These are phyloP conservation scores for Sequoiadendron giganteum DNA, from an alignment of 75 land plant species.

Conservation along the genomic window DNA sequence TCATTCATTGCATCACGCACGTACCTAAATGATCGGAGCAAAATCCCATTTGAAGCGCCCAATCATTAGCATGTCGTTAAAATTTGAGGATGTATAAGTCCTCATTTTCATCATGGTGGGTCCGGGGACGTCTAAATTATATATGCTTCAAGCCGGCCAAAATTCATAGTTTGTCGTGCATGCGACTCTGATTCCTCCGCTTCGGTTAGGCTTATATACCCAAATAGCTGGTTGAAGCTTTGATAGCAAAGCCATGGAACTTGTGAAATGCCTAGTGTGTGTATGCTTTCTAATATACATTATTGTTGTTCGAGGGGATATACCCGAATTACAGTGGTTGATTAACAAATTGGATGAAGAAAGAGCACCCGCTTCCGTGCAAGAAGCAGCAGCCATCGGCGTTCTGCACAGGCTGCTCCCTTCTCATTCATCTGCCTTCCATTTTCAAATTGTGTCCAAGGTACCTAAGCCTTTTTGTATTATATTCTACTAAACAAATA, in stretches of 20 bases:
- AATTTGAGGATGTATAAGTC: too few species aligned
- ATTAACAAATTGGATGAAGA: constrained; percentile 32
- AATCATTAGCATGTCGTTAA: too few species aligned
- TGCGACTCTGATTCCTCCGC: neutral
- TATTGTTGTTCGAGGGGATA: neutral
- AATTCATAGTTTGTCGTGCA: neutral
- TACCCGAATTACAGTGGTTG: constrained; percentile 1
- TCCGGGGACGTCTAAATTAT: neutral
- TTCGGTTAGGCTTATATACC: neutral
- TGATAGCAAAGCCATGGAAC: neutral
- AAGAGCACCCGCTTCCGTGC: constrained; percentile 38
- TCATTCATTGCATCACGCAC: too few species aligned
- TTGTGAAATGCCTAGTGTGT: neutral
- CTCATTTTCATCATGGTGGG: neutral
- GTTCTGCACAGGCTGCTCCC: constrained; percentile 69
- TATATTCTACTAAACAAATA: neutral
- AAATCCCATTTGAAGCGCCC: too few species aligned
- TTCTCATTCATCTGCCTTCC: constrained; percentile 54
- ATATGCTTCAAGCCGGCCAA: neutral
- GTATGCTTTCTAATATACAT: neutral
- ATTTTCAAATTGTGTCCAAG: constrained; percentile 49
- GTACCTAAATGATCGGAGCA: too few species aligned
- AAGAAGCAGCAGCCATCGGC: constrained; percentile 62
- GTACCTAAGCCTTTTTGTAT: constrained; percentile 7
- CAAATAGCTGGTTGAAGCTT: neutral